Percentiles rank a stretch among this genome's conserved stretches.
Conservation (phyloP, 371 early-diverging fungal species). For the Rhizopus sp. region DNA sequence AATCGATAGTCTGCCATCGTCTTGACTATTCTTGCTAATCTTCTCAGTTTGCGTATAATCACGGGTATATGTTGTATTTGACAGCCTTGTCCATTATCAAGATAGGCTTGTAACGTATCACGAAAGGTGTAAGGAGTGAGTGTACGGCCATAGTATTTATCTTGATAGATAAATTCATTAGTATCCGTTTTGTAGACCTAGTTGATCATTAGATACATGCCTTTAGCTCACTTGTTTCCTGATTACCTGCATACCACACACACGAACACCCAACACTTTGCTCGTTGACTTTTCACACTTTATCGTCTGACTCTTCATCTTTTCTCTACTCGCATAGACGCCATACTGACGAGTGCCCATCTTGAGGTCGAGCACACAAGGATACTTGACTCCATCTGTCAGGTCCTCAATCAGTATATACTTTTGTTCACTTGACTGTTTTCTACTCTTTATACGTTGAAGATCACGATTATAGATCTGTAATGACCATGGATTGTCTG, state of each 20-base stretch:
- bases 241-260: constrained; percentile 95
- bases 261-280: constrained; percentile 86
- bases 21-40: constrained; percentile 72
- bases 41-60: constrained; percentile 71
- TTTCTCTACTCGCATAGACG: constrained; percentile 80
- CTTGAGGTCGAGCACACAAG: constrained; percentile 95
- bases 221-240: neutral
- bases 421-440: constrained; percentile 58
- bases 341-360: constrained; percentile 98
- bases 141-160: constrained; percentile 94
- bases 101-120: constrained; percentile 77
- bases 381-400: constrained; percentile 82
- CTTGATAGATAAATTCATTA: constrained; percentile 72
- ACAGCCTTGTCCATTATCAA: constrained; percentile 78
- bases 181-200: constrained; percentile 79
- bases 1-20: constrained; percentile 82
- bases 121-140: constrained; percentile 77
- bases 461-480: constrained; percentile 43
- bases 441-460: constrained; percentile 26
- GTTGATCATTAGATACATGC: neutral
- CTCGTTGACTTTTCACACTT: constrained; percentile 93
- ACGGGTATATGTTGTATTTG: constrained; percentile 80
- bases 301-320: constrained; percentile 81
- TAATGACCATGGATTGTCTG: constrained; percentile 42
- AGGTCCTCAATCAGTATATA: constrained; percentile 80